phyloP scores from a whole-genome alignment of 495 filamentous ascomycete genomes.

The Apiosordaria backusii region DNA sequence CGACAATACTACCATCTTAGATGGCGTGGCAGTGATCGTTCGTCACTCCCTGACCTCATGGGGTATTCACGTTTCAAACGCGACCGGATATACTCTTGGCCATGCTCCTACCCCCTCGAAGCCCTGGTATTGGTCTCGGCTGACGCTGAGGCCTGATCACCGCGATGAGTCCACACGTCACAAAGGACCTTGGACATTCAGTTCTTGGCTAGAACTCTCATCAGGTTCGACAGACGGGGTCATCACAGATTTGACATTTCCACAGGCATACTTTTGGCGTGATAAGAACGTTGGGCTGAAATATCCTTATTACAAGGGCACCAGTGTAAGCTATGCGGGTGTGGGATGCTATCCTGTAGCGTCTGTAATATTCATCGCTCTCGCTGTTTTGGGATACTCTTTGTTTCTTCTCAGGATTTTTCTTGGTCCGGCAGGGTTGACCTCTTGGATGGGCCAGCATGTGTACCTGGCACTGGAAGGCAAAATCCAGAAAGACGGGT shows the following conservation, averaged over 20 bases:
- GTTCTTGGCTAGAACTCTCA: too few species aligned
- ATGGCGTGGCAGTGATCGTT: background rate
- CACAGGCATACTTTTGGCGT: background rate
- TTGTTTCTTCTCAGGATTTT: background rate
- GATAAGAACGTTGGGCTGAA: background rate
- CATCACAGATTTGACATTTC: too few species aligned
- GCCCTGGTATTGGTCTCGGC: background rate
- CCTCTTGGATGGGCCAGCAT: slow-evolving; percentile 17
- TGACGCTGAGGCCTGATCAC: too few species aligned
- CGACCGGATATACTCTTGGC: background rate
- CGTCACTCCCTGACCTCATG: background rate
- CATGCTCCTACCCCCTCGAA: background rate
- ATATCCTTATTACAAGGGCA: slow-evolving; percentile 9
- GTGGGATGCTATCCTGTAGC: slow-evolving; percentile 5
- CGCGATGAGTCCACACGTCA: too few species aligned
- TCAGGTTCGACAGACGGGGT: too few species aligned
- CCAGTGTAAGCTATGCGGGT: background rate
- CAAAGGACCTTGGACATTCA: too few species aligned
- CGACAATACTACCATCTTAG: background rate
- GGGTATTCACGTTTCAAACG: background rate
- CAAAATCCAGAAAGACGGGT: background rate
- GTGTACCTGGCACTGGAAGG: slow-evolving; percentile 13
- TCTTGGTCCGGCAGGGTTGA: slow-evolving; percentile 5
- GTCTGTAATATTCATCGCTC: background rate
- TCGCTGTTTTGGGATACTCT: background rate